Base-by-base conservation (phyloP, 2,329 filamentous ascomycete species). In the Aspergillus pseudoglaucus region DNA sequence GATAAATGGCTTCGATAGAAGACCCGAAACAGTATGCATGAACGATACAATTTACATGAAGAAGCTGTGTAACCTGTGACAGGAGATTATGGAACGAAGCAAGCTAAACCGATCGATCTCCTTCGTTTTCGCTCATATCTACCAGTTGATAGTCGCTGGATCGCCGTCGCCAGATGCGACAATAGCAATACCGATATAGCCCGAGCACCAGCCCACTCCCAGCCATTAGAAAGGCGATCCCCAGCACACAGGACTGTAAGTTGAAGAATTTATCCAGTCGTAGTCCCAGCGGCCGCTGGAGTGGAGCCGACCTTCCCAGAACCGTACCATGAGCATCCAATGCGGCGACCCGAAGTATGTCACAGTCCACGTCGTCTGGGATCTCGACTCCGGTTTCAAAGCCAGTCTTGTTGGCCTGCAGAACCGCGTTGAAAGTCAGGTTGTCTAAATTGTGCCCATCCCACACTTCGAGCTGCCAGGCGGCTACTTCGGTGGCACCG, bases 401-500 rank as follows among this genome's bases (percentile, higher is more conserved):
- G 1, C 64, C 62, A 4, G 48, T 47, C 44, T 64, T 68, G 10
- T 46, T 40, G 14, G 55, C 52, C 20, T 50, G 49, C 6, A 43
- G 50, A 5, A 61, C 27, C 6, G 50, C 42, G 6, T 47, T 43
- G 30, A 57, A 65, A 7, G 53, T 38, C 15, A 43, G 23, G 10
- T 50, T 44, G 7, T 47, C 30, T 7, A 47, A n/a, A 23, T 53
- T 47, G 6, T 47, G 47, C 1, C 47, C 45, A 15, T 50, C 47
- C 48, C 53, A 59, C 2, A 48, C 49, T 33, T 62, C 55, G 22
- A 70, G 59, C 25, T 56, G 56, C 64, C 55, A 70, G 33, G 15
- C 50, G 45, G 39, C 53, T 32, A 63, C 66, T 53, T 73, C 67
- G 0, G 72, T 75, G 6, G 73, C 73, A 0, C 73, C 72, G 41